phyloP scores from a whole-genome alignment of 768 basidiomycete species.

The Collybia mongolica region DNA sequence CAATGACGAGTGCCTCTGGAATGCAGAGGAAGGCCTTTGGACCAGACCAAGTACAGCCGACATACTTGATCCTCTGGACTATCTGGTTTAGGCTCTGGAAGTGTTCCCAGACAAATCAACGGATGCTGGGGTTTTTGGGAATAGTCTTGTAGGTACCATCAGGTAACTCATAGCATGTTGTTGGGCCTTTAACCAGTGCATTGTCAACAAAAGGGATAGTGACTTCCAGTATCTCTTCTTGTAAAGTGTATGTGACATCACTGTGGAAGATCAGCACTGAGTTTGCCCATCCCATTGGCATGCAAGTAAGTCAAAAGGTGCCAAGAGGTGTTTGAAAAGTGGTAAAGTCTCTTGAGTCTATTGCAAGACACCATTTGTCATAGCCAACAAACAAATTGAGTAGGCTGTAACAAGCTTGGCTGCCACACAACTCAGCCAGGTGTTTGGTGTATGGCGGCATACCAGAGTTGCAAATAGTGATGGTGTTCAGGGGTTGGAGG shows the following conservation, averaged over 20 bases:
- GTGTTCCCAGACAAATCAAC: too few relatives aligned
- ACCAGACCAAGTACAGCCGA: conserved; percentile 26
- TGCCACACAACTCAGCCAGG: conserved; percentile 26
- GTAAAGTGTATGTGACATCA: conserved; percentile 18
- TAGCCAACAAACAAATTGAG: conserved; percentile 36
- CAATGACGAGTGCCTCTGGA: conserved; percentile 19
- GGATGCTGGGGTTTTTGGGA: conserved; percentile 25
- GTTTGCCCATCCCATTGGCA: too few relatives aligned
- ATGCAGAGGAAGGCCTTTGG: conserved; percentile 17
- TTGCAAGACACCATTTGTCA: conserved; percentile 23
- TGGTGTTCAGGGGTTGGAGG: conserved; percentile 33
- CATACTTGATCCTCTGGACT: conserved; percentile 26
- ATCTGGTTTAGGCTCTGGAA: conserved; percentile 30
- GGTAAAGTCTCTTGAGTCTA: conserved; percentile 26
- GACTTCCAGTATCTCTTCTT: conserved; percentile 1
- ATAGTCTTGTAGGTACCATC: conserved; percentile 6
- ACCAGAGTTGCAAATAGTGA: conserved; percentile 33
- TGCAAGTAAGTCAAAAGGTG: too few relatives aligned
- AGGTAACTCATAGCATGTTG: neutral
- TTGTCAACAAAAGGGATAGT: conserved; percentile 19
- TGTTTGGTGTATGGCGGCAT: conserved; percentile 30
- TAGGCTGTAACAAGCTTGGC: conserved; percentile 18
- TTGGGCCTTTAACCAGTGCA: conserved; percentile 8
- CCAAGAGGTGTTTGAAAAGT: conserved; percentile 37
- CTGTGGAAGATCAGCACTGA: too few relatives aligned